Percentiles rank a stretch among this genome's conserved stretches.
Conservation (phyloP, 2,329 filamentous ascomycete genomes). For the Trichoderma oligosporum region DNA sequence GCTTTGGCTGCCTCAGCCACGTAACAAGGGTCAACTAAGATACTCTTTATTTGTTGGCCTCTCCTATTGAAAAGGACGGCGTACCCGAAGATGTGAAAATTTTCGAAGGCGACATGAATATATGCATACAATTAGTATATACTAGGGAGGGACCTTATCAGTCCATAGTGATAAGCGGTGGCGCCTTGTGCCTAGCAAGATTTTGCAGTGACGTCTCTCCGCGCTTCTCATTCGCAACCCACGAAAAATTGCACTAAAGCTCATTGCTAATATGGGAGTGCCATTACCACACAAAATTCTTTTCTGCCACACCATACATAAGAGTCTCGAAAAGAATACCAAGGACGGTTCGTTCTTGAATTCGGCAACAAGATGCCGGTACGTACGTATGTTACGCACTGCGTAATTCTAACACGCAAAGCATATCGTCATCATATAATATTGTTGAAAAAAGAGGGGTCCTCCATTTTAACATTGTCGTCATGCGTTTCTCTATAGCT, state of each 20-base stretch:
- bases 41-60: neutral
- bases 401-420: neutral
- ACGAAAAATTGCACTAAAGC: neutral
- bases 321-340: neutral
- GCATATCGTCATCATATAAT: neutral
- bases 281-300: slow-evolving; percentile 10
- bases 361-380: slow-evolving; percentile 21
- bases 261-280: no score
- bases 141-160: no score
- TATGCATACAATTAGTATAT: no score
- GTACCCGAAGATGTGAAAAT: neutral
- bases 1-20: neutral
- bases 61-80: neutral
- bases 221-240: neutral
- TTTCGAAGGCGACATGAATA: no score
- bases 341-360: neutral
- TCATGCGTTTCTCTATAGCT: slow-evolving; percentile 42
- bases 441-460: neutral
- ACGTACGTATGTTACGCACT: slow-evolving; percentile 20
- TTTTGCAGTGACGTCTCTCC: slow-evolving; percentile 3
- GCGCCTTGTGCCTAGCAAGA: neutral
- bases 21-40: no score
- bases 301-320: slow-evolving; percentile 3
- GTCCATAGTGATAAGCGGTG: neutral
- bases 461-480: slow-evolving; percentile 1